phyloP scores from a whole-genome alignment of 2,329 filamentous ascomycete species.

The Pyricularia sp. region DNA sequence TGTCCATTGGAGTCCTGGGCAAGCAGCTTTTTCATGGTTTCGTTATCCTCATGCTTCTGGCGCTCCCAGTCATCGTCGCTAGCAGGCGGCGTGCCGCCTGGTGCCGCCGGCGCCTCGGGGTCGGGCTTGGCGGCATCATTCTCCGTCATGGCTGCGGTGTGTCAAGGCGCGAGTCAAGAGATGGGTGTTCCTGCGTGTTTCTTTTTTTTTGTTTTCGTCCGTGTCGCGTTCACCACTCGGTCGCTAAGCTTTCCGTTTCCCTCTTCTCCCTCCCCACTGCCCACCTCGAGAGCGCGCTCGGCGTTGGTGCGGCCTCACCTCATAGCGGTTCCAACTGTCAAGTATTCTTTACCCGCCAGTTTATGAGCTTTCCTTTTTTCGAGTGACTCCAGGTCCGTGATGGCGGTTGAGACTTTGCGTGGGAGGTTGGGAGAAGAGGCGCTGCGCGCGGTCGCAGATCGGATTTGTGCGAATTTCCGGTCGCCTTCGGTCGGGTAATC shows the following conservation, averaged over 20 bases:
- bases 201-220: background rate
- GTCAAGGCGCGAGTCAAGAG: background rate
- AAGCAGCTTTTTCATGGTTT: constrained; percentile 1
- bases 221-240: background rate
- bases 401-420: background rate
- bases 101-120: background rate
- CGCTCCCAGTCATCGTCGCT: constrained; percentile 1
- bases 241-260: background rate
- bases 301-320: constrained; percentile 1
- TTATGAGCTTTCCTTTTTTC: background rate
- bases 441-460: background rate
- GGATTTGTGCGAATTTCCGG: background rate
- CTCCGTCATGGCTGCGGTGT: background rate
- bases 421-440: background rate
- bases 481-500: background rate
- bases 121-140: background rate
- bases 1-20: background rate
- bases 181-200: background rate
- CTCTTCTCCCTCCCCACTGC: background rate
- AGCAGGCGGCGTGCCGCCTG: background rate
- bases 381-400: background rate
- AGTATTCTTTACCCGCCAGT: background rate
- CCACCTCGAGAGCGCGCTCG: background rate
- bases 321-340: background rate
- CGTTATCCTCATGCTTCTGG: background rate